Evolutionary conservation across 441 rosid species (phyloP).

Genomic region (Corymbia citriodora): DNA sequence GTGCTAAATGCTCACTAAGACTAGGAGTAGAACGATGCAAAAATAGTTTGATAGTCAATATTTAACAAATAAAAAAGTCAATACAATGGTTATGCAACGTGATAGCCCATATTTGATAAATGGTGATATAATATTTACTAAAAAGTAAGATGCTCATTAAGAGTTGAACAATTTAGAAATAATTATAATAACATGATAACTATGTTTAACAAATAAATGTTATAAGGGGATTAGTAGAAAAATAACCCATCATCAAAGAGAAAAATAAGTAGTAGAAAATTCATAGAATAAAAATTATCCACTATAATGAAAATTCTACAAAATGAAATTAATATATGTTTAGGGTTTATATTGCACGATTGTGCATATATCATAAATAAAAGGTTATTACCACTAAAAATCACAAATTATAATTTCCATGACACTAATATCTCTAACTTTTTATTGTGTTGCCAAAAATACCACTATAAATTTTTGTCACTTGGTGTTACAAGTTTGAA

Average conservation of each 20-base stretch:
- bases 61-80: no score
- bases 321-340: background rate
- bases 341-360: background rate
- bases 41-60: no score
- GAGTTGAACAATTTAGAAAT: background rate
- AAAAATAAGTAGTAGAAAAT: background rate
- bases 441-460: background rate
- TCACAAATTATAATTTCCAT: rapidly evolving
- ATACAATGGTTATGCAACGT: background rate
- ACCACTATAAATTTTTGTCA: background rate
- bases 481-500: no score
- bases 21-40: no score
- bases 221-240: background rate
- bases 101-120: background rate
- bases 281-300: background rate
- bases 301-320: no score
- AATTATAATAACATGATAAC: background rate
- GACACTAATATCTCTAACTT: background rate
- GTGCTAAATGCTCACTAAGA: no score
- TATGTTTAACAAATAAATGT: background rate
- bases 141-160: background rate
- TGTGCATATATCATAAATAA: background rate
- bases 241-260: background rate
- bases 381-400: background rate
- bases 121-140: no score